Evolutionary conservation across 257 asterid genomes (phyloP).

Genomic region (Nicotiana noctiflora): DNA sequence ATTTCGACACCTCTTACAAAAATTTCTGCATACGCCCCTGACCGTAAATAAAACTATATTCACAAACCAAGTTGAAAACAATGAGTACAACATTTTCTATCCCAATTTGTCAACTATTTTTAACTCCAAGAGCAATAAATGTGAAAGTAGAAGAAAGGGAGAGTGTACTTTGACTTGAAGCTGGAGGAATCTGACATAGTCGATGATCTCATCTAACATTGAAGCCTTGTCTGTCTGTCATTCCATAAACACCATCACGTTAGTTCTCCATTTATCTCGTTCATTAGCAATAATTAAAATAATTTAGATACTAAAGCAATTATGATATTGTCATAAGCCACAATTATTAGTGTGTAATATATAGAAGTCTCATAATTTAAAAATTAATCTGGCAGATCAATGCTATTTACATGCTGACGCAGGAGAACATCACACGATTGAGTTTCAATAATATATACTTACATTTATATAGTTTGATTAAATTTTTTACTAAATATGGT

Average conservation of each 20-base stretch:
- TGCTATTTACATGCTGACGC: not conserved
- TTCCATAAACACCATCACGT: conserved; percentile 29
- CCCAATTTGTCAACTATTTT: not conserved
- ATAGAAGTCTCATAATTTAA: not conserved
- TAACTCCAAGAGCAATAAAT: not conserved
- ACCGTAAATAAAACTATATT: not conserved
- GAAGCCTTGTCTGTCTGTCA: conserved; percentile 97
- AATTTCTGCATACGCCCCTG: too few species aligned
- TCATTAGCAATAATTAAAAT: not conserved
- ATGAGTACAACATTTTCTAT: not conserved
- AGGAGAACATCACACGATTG: not conserved
- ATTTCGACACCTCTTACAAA: too few species aligned
- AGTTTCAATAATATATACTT: not conserved
- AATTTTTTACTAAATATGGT: too few species aligned
- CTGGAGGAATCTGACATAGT: conserved; percentile 93
- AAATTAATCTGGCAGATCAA: not conserved
- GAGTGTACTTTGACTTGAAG: conserved; percentile 91
- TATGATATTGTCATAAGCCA: not conserved
- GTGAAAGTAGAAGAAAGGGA: not conserved
- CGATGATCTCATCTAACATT: conserved; percentile 95
- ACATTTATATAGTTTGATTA: not conserved
- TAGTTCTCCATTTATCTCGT: conserved; percentile 5
- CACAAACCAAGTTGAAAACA: not conserved
- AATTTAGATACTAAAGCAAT: not conserved
- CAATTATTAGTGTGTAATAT: not conserved